A percentile compares a stretch with the other conserved stretches of the same genome.
phyloP scores from a whole-genome alignment of 345 rosid genomes.

The Eucalyptus camaldulensis region DNA sequence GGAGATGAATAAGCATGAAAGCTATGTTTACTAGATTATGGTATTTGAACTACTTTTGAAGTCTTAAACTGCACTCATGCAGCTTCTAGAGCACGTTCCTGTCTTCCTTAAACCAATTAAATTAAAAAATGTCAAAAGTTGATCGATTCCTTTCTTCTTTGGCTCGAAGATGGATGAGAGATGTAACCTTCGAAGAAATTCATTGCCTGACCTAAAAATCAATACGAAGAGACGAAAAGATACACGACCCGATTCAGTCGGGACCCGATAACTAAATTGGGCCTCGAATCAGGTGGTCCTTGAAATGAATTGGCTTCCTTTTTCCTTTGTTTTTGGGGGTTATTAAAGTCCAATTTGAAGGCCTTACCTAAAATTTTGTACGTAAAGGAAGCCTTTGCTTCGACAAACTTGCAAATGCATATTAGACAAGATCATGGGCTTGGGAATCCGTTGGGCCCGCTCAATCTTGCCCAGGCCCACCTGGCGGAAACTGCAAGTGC shows the following conservation, averaged over 20 bases:
- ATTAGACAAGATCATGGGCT: background rate
- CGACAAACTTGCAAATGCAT: background rate
- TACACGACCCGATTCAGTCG: background rate
- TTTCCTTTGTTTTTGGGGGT: background rate
- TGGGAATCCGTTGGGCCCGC: background rate
- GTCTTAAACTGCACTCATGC: background rate
- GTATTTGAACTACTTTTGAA: background rate
- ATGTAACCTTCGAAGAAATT: background rate
- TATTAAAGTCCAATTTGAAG: background rate
- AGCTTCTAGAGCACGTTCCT: background rate
- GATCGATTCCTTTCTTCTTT: background rate
- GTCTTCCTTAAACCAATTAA: background rate
- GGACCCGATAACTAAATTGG: background rate
- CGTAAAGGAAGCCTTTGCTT: background rate
- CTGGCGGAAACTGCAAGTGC: background rate
- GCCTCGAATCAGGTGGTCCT: background rate
- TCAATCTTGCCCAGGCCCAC: background rate
- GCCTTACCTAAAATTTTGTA: background rate
- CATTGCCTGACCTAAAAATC: background rate
- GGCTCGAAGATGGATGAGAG: background rate
- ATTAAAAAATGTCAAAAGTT: background rate
- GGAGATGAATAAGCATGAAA: background rate
- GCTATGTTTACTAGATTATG: background rate
- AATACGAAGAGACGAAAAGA: background rate
- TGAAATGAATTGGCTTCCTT: background rate